A percentile compares a stretch with the other conserved stretches of the same genome.
These are phyloP conservation scores for Amanita exitialis DNA, from an alignment of 768 basidiomycete genomes.

Conservation along the genomic window DNA sequence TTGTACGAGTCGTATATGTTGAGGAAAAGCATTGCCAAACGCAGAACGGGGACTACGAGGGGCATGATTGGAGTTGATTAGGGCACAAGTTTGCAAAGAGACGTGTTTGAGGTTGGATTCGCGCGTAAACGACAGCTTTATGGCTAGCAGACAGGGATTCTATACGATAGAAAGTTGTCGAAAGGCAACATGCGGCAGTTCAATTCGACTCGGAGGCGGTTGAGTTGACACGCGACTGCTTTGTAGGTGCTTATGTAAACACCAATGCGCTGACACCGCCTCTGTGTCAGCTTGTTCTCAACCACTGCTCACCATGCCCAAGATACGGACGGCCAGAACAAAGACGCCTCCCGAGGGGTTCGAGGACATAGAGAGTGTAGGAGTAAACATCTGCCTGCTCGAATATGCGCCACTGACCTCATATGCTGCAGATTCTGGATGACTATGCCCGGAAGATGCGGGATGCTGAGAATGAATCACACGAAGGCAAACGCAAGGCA, in stretches of 20 bases:
- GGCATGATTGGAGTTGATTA: slow-evolving; percentile 37
- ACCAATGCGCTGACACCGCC: neutral
- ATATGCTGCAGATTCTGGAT: slow-evolving; percentile 66
- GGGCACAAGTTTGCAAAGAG: neutral
- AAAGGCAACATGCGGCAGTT: neutral
- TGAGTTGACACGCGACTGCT: neutral
- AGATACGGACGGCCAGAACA: slow-evolving; percentile 85
- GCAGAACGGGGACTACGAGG: slow-evolving; percentile 56
- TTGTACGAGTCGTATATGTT: slow-evolving; percentile 85
- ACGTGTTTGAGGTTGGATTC: neutral
- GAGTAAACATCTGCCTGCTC: slow-evolving; percentile 13
- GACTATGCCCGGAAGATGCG: slow-evolving; percentile 99
- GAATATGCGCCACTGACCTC: neutral
- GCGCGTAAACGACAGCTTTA: neutral
- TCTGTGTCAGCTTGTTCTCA: neutral
- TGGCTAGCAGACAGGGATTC: neutral
- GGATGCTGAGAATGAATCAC: slow-evolving; percentile 96
- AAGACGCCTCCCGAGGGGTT: slow-evolving; percentile 93
- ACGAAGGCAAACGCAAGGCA: slow-evolving; percentile 94
- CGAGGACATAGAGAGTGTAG: slow-evolving; percentile 82
- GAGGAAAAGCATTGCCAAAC: slow-evolving; percentile 60
- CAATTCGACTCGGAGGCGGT: neutral
- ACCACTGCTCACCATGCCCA: slow-evolving; percentile 59
- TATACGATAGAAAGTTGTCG: neutral
- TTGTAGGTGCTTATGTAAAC: slow-evolving; percentile 13